Base-by-base conservation (phyloP, 179 eudicot genomes). In the Carnegiea gigantea region DNA sequence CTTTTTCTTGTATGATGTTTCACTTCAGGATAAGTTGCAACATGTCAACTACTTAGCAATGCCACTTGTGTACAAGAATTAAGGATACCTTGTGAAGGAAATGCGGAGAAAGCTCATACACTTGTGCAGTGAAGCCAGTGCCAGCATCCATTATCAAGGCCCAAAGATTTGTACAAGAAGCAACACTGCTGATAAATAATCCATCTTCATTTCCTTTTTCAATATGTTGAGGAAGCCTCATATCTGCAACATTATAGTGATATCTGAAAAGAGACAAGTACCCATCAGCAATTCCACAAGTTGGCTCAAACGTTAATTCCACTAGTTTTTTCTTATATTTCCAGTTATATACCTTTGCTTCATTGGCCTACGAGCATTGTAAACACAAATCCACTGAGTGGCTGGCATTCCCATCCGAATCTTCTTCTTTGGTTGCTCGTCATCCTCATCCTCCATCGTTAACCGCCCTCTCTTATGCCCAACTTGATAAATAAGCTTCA, bases 381-480 rank as follows among this genome's bases (percentile, higher is more conserved):
- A 93, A 76, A 93, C 85, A 79, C 98, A 93, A 77, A 95, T 91
- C 98, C 98, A 95, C 78, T 95, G 98, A 23, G 93, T 93, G 72
- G 98, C 98, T 81, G 98, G 98, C 97, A 89, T 92, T 74, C 98
- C 98, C 92, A 93, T 92, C 17, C 98, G 89, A 46, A 90, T 88
- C 88, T 95, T 95, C 86, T 95, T 95, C 91, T 91, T 93, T 43
- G 95, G 98, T 78, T 91, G 93, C 80, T 90, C 93, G 79, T 93
- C 97, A 49, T 91, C 98, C 0, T 90, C 99, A 7, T 90, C 95
- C 30, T 91, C 98, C 86, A 92, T 86, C 21, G 91, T 84, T 71
- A 90, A 86, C 64, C 98, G 91, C 40, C 94, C 98, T 89, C 98
- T 89, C 90, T 95, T 95, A 21, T 93, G 98, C 12, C 98, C 98